Evolutionary conservation across 148 eudicot species (phyloP).

Genomic region (Drosera capensis): DNA sequence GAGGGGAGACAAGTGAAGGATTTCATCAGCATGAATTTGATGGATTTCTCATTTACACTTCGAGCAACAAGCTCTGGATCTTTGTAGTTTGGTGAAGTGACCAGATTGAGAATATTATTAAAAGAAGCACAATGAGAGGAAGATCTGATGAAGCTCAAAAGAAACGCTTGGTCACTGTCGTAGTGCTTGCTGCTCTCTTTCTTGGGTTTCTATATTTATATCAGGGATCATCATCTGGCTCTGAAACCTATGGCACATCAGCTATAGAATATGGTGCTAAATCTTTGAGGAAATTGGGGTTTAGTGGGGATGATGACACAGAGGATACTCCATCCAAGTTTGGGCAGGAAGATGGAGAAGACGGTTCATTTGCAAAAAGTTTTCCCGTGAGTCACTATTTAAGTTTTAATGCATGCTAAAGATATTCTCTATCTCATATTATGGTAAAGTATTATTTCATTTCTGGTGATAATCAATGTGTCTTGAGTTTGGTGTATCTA

Average conservation of each 20-base stretch:
- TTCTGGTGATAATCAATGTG: background rate
- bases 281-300: slow-evolving; percentile 75
- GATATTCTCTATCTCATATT: background rate
- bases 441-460: background rate
- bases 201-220: slow-evolving; percentile 57
- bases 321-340: slow-evolving; percentile 49
- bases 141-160: slow-evolving; percentile 76
- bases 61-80: slow-evolving; percentile 10
- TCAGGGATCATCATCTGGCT: slow-evolving; percentile 48
- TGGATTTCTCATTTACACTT: too few relatives aligned
- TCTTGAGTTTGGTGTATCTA: slow-evolving; percentile 8
- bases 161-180: slow-evolving; percentile 54
- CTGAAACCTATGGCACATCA: slow-evolving; percentile 49
- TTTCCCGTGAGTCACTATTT: slow-evolving; percentile 58
- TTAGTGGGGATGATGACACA: slow-evolving; percentile 81
- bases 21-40: too few relatives aligned
- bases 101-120: background rate
- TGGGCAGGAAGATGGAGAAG: slow-evolving; percentile 50
- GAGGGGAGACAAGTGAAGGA: too few relatives aligned
- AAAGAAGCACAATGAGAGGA: slow-evolving; percentile 48
- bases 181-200: slow-evolving; percentile 37
- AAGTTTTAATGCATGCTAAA: background rate
- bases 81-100: slow-evolving; percentile 1
- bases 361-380: slow-evolving; percentile 47
- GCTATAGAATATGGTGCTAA: slow-evolving; percentile 90